These are phyloP conservation scores for Trichoderma sp. DNA, from an alignment of 2,329 filamentous ascomycete genomes.

Conservation along the genomic window DNA sequence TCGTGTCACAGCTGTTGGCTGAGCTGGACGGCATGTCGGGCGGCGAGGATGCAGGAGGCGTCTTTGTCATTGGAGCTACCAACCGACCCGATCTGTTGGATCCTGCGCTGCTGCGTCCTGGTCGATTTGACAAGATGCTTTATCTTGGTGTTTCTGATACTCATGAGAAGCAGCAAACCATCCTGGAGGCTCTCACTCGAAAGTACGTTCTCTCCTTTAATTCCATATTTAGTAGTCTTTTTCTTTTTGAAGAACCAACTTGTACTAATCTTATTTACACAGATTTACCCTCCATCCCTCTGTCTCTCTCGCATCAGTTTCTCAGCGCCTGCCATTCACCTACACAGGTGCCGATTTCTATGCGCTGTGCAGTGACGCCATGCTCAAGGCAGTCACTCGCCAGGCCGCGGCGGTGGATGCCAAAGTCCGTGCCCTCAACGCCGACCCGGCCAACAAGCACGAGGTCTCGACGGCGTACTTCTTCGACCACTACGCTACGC, in stretches of 20 bases:
- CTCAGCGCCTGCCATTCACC: constrained; percentile 80
- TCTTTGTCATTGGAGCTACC: constrained; percentile 95
- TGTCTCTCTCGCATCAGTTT: constrained; percentile 71
- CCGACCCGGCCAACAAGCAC: constrained; percentile 35
- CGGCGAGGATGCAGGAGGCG: constrained; percentile 78
- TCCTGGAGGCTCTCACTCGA: constrained; percentile 87
- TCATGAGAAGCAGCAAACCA: constrained; percentile 92
- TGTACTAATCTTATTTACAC: constrained; percentile 1
- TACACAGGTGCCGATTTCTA: constrained; percentile 98
- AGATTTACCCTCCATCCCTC: constrained; percentile 82
- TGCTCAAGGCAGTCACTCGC: constrained; percentile 96
- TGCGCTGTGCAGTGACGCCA: constrained; percentile 93
- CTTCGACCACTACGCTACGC: constrained; percentile 86
- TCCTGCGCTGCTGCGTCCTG: constrained; percentile 81
- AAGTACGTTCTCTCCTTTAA: constrained; percentile 59
- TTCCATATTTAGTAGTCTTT: neutral
- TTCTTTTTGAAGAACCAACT: neutral
- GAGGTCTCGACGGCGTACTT: constrained; percentile 84
- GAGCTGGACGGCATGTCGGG: constrained; percentile 98
- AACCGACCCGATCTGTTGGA: constrained; percentile 93
- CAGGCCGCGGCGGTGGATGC: constrained; percentile 80
- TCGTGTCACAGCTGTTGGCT: constrained; percentile 89
- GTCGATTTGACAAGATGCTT: constrained; percentile 96
- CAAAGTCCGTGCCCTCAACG: constrained; percentile 72
- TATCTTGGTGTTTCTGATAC: constrained; percentile 96